Evolutionary conservation across 2,329 filamentous ascomycete species (phyloP).

Genomic region (Colletotrichum spaethianum): DNA sequence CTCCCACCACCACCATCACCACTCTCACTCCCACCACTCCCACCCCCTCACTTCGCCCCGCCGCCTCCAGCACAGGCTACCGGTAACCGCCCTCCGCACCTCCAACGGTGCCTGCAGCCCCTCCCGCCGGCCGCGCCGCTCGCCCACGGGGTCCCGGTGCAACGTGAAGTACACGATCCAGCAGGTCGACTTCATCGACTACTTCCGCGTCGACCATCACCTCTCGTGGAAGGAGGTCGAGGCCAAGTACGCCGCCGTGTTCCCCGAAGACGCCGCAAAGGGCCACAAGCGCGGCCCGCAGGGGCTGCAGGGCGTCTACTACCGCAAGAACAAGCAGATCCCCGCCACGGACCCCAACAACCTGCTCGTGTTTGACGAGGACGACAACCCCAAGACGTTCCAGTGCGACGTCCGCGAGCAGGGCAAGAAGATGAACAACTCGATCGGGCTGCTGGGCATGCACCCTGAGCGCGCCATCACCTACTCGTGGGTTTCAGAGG

Average conservation of each 20-base stretch:
- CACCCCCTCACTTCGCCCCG: slow-evolving; percentile 30
- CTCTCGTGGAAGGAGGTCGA: slow-evolving; percentile 43
- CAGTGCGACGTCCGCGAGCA: slow-evolving; percentile 47
- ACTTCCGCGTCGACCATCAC: slow-evolving; percentile 42
- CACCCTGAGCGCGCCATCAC: slow-evolving; percentile 52
- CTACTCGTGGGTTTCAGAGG: slow-evolving; percentile 50
- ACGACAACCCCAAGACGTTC: slow-evolving; percentile 41
- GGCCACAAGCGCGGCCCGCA: slow-evolving; percentile 41
- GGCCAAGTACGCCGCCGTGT: slow-evolving; percentile 41
- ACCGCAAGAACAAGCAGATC: slow-evolving; percentile 44
- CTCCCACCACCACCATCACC: slow-evolving; percentile 18
- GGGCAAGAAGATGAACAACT: slow-evolving; percentile 43
- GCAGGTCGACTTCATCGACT: slow-evolving; percentile 43
- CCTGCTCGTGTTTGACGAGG: slow-evolving; percentile 42
- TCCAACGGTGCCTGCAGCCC: slow-evolving; percentile 28
- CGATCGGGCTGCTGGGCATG: slow-evolving; percentile 48
- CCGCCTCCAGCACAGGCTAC: slow-evolving; percentile 34
- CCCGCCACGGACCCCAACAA: slow-evolving; percentile 39
- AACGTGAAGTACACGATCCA: slow-evolving; percentile 44
- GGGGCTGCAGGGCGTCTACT: slow-evolving; percentile 42
- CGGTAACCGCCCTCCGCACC: slow-evolving; percentile 13
- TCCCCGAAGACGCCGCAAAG: slow-evolving; percentile 40
- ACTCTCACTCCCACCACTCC: background rate
- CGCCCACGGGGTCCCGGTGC: slow-evolving; percentile 41
- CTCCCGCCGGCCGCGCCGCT: slow-evolving; percentile 36